Conservation (phyloP, 345 rosid species). For the Pugionium dolabratum region DNA sequence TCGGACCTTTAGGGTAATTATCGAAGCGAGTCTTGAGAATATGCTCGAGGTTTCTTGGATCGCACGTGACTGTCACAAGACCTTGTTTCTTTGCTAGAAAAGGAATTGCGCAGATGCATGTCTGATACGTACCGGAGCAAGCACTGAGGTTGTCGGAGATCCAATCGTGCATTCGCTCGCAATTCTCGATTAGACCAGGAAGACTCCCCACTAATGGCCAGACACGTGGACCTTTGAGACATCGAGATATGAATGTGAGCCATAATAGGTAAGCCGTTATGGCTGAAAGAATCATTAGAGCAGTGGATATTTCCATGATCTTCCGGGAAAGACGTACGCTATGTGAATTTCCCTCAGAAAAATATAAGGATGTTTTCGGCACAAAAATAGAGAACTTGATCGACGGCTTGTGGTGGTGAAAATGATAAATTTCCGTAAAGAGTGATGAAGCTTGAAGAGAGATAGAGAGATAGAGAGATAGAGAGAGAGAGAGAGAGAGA, state of each 20-base stretch:
- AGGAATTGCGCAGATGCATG: slow-evolving; percentile 90
- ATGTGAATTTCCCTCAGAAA: no score
- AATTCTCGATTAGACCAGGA: slow-evolving; percentile 83
- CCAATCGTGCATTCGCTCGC: slow-evolving; percentile 96
- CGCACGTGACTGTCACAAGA: slow-evolving; percentile 96
- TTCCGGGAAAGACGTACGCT: no score
- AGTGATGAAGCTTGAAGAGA: slow-evolving; percentile 11
- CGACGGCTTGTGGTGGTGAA: slow-evolving; percentile 16
- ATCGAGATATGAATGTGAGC: slow-evolving; percentile 87
- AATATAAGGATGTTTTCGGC: no score
- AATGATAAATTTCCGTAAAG: slow-evolving; percentile 24
- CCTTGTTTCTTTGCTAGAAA: slow-evolving; percentile 83
- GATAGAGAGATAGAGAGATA: neutral
- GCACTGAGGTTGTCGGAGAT: slow-evolving; percentile 91
- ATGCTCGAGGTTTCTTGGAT: slow-evolving; percentile 84
- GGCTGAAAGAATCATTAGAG: slow-evolving; percentile 60
- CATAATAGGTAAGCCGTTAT: slow-evolving; percentile 76
- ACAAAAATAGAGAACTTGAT: no score
- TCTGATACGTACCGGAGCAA: slow-evolving; percentile 95
- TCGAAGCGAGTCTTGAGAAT: slow-evolving; percentile 81
- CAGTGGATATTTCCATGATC: slow-evolving; percentile 65
- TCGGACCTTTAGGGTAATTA: slow-evolving; percentile 96
- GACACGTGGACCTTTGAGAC: slow-evolving; percentile 82
- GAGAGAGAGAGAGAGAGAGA: slow-evolving; percentile 42
- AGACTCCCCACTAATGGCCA: slow-evolving; percentile 93